Evolutionary conservation across 2,329 filamentous ascomycete genomes (phyloP), one percentile per base, ranked within the genome.

Genomic region (Penicillium olsonii): DNA sequence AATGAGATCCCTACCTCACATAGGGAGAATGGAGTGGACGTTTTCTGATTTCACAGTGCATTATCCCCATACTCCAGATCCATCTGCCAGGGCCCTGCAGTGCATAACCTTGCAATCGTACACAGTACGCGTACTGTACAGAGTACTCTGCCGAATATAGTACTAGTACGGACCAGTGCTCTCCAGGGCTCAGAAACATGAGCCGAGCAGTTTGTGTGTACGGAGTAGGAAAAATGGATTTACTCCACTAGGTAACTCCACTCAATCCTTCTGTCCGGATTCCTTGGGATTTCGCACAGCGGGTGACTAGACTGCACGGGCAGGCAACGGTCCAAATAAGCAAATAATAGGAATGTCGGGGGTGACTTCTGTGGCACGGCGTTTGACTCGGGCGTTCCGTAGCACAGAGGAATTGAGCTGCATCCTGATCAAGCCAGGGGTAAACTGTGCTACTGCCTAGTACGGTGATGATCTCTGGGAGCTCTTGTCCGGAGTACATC

Each of bases 321-420:
- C 18, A 24, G 22, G 29, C 26, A 48, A 55, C 53, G 46, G 54
- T 18, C 38, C 15, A 42, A 55, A 50, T 34, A 50, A 56, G 46
- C 50, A 44, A 46, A 20, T 4, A 26, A 22, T 31, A 26, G 45
- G n/a, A 48, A 43, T 43, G 39, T 40, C 42, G 12, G 34, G 29
- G 17, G 34, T 31, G 37, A 51, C 31, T 24, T 33, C 22, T 48
- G 48, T 42, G 24, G 18, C 6, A 34, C 22, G 15, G 20, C 29
- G 42, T 40, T 49, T 49, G 47, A 45, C 47, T 40, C 20, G 34
- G 33, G 37, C 37, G 15, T 48, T 43, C 45, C 37, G 47, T 49
- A 29, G 22, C 20, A 49, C 42, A 27, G 31, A 42, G 15, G 14
- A 6, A 17, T 37, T 45, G 47, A 45, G 34, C 47, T 49, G 47